These are phyloP conservation scores for Schizophyllum amplum DNA, from an alignment of 1,284 basidiomycete species.

Conservation along the genomic window DNA sequence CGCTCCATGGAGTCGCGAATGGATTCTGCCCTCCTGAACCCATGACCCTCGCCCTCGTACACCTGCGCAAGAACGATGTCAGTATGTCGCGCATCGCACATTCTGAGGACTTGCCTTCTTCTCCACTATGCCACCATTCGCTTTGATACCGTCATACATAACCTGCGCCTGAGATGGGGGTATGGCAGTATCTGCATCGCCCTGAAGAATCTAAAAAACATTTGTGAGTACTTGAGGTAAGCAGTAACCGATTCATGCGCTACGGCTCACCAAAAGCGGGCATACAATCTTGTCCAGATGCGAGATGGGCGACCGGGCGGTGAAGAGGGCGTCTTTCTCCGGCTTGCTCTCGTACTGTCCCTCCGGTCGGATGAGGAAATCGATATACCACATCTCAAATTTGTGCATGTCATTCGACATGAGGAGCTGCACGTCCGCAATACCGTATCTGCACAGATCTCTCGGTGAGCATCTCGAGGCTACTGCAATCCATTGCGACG, in stretches of 20 bases:
- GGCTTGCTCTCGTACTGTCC: constrained; percentile 33
- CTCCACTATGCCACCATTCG: constrained; percentile 35
- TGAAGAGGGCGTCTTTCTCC: constrained; percentile 23
- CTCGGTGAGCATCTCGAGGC: no score
- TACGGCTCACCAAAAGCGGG: constrained; percentile 39
- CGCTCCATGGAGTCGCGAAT: constrained; percentile 4
- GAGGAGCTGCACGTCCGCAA: constrained; percentile 44
- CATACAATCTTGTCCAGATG: constrained; percentile 40
- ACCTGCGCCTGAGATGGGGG: constrained; percentile 43
- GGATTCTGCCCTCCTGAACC: constrained; percentile 23
- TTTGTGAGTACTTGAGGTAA: not conserved
- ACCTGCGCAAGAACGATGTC: constrained; percentile 29
- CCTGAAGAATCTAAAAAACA: constrained; percentile 41
- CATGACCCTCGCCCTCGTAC: constrained; percentile 50
- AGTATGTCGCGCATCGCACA: no score
- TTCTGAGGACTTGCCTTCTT: no score
- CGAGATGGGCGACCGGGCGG: constrained; percentile 37
- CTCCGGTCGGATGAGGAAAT: constrained; percentile 48
- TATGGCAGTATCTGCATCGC: constrained; percentile 46
- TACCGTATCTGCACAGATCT: constrained; percentile 33
- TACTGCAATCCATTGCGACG: no score
- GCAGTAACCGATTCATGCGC: no score
- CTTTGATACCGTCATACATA: constrained; percentile 35
- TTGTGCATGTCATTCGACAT: constrained; percentile 50
- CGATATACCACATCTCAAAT: constrained; percentile 48